These are phyloP conservation scores for Takakia lepidozioides DNA, from an alignment of 225 moss, liverwort and hornwort genomes.

Conservation along the genomic window DNA sequence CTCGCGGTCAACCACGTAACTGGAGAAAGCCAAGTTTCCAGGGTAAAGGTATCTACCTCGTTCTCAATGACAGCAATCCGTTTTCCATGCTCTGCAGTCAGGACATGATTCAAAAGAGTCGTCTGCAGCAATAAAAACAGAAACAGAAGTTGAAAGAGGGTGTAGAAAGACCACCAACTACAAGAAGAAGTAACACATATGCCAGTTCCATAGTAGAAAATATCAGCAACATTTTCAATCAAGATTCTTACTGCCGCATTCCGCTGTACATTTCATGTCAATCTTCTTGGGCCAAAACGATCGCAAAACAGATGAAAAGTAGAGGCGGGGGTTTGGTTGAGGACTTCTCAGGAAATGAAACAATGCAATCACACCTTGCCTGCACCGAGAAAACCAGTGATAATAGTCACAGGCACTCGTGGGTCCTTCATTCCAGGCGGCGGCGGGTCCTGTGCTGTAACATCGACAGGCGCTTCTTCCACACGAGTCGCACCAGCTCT, in stretches of 20 bases:
- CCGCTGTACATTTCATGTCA: no score
- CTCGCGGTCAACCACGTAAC: not conserved
- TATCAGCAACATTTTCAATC: not conserved
- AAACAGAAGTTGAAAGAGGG: not conserved
- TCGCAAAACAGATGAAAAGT: no score
- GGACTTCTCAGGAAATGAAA: not conserved
- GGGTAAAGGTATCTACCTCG: no score
- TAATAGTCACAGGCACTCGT: conserved; percentile 83
- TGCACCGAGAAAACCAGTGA: conserved; percentile 90
- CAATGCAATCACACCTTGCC: conserved; percentile 62
- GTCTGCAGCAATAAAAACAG: conserved; percentile 41
- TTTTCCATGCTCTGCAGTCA: conserved; percentile 76
- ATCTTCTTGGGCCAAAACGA: no score
- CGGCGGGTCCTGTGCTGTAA: conserved; percentile 2
- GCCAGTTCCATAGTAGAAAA: not conserved
- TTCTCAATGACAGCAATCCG: conserved; percentile 98
- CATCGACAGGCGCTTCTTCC: conserved; percentile 27
- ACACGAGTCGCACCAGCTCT: conserved; percentile 25
- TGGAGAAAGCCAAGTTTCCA: not conserved
- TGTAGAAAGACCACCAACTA: not conserved
- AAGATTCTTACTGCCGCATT: not conserved
- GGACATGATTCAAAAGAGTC: conserved; percentile 83
- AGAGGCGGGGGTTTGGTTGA: no score
- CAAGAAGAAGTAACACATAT: not conserved
- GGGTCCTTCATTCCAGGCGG: conserved; percentile 14